Evolutionary conservation across 768 basidiomycete species (phyloP).

Genomic region (Leccinum imitatum): DNA sequence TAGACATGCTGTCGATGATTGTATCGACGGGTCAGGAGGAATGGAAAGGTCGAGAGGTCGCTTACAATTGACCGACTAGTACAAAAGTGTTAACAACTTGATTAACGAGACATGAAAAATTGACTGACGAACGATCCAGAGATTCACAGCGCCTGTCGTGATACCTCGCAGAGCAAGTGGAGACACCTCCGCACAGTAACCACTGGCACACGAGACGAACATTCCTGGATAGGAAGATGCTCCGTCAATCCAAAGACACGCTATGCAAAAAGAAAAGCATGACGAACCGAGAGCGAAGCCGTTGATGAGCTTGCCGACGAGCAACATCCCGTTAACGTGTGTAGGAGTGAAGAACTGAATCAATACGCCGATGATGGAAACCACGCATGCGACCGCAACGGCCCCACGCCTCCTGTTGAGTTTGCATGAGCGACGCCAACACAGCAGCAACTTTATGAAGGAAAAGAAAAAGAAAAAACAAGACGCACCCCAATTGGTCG

Average conservation of each 20-base stretch:
- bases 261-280: too few species aligned
- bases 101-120: too few species aligned
- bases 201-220: slow-evolving; percentile 25
- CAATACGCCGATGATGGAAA: slow-evolving; percentile 25
- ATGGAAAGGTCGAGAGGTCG: too few species aligned
- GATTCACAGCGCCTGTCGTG: too few species aligned
- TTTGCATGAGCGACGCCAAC: neutral
- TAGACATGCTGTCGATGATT: slow-evolving; percentile 18
- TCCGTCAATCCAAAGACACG: neutral
- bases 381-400: slow-evolving; percentile 17
- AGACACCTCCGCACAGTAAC: slow-evolving; percentile 6
- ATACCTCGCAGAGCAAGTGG: too few species aligned
- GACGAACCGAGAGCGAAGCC: slow-evolving; percentile 24
- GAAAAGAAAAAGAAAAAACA: too few species aligned
- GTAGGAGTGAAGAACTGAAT: slow-evolving; percentile 25
- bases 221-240: slow-evolving; percentile 11
- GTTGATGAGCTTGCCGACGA: slow-evolving; percentile 27
- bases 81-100: too few species aligned
- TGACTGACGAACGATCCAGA: too few species aligned
- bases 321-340: slow-evolving; percentile 27
- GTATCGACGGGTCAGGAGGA: neutral
- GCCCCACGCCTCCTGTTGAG: slow-evolving; percentile 25
- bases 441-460: neutral
- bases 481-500: slow-evolving; percentile 20
- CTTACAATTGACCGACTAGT: slow-evolving; percentile 14